Evolutionary conservation across 192 early-diverging fungal species (phyloP), one percentile per base, ranked within the genome.

Genomic region (Gryganskiella cystojenkinii): DNA sequence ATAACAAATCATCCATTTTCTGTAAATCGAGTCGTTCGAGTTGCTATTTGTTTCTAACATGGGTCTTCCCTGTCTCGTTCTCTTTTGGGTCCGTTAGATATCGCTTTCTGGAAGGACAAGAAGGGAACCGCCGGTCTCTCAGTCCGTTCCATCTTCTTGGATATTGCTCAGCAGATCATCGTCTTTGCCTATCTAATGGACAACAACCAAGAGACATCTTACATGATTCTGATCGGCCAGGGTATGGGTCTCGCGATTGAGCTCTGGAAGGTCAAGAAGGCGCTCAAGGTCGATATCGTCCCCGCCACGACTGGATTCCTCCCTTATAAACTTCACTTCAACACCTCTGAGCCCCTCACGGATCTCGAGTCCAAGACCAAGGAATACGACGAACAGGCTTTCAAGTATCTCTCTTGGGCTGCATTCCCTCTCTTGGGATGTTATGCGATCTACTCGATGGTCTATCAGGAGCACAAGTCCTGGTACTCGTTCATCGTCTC

Each of bases 401-500:
- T 93, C 87, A 85, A 85, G 46, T 97, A 97, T 71, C 79, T 97
- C 37, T 84, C 88, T 13, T 95, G 88, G 80, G 80, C 89, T 2
- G 85, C 94, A 30, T 92, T 89, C 72, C 95, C 95, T 27, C 81
- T 92, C 40, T 75, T 97, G 56, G 64, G 72, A 42, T 87, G 86
- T n/a, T 97, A 97, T 82, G 88, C 92, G 0, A 67, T 95, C 46
- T 97, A 96, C 68, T 92, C 91, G 6, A 53, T 96, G 44, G 34
- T 90, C 15, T 95, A 95, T 75, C 84, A 97, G 73, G 85, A 91
- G 60, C 93, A 97, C 81, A 97, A 96, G 85, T 86, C 88, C 22
- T 97, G 95, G 95, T 97, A 96, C 79, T 94, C 92, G 19, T 97
- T 89, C 78, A 84, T 97, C 35, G 66, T 95, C 24, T 80, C 87